phyloP scores from a whole-genome alignment of 176 grass and related monocot genomes.

The Puya raimondii region DNA sequence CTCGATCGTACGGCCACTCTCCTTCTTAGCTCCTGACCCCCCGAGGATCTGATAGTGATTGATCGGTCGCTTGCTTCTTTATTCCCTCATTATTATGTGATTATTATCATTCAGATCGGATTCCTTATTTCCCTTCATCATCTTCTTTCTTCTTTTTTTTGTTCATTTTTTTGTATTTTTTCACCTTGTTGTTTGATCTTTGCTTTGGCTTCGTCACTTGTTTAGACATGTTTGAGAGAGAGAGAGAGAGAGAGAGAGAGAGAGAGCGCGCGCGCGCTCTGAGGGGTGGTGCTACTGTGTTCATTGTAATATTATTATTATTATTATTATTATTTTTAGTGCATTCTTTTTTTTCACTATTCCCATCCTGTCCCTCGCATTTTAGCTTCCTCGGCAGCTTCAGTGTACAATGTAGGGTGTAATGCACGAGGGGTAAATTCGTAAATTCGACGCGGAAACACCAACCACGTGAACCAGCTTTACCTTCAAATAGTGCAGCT shows the following conservation, averaged over 20 bases:
- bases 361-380: not conserved
- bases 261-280: not conserved
- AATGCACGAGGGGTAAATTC: not conserved
- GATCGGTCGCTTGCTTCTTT: not conserved
- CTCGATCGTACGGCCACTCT: not conserved
- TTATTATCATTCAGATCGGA: not conserved
- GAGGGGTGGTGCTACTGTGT: not conserved
- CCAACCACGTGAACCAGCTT: not conserved
- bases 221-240: constrained; percentile 1
- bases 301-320: constrained; percentile 3
- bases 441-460: not conserved
- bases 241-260: not conserved
- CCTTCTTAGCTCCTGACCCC: not conserved
- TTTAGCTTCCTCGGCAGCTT: not conserved
- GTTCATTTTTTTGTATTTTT: not conserved
- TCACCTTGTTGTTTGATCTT: not conserved
- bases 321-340: not conserved
- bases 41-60: not conserved
- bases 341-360: constrained; percentile 1
- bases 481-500: not conserved
- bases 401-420: not conserved
- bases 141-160: not conserved
- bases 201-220: not conserved
- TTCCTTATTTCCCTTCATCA: too few relatives aligned
- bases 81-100: not conserved